These are phyloP conservation scores for Sclerotinia sclerotiorum DNA, from an alignment of 2,329 filamentous ascomycete genomes.

Conservation along the genomic window DNA sequence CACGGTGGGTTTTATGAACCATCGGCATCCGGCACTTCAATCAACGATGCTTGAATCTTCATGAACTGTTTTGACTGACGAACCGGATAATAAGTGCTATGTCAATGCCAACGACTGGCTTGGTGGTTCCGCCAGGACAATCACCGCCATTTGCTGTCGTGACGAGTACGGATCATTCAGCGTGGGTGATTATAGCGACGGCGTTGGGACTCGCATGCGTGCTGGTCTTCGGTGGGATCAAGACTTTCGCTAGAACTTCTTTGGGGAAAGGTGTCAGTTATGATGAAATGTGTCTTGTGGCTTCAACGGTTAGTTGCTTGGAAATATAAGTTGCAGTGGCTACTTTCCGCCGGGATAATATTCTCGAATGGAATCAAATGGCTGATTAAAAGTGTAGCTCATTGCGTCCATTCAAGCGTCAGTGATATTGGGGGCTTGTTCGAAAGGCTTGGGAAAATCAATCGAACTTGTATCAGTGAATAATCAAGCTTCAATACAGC, in stretches of 20 bases:
- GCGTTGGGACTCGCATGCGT: slow-evolving; percentile 22
- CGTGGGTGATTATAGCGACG: slow-evolving; percentile 28
- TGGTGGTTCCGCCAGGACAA: slow-evolving; percentile 21
- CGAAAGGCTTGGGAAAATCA: slow-evolving; percentile 26
- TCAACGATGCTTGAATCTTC: slow-evolving; percentile 5
- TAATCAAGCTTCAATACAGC: slow-evolving; percentile 23
- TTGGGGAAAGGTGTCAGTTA: slow-evolving; percentile 5
- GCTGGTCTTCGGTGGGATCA: slow-evolving; percentile 25
- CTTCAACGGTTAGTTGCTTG: slow-evolving; percentile 20
- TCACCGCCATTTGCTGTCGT: slow-evolving; percentile 27
- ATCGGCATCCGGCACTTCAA: slow-evolving; percentile 8
- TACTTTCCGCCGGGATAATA: not conserved
- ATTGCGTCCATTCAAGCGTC: slow-evolving; percentile 24
- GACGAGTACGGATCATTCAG: slow-evolving; percentile 26
- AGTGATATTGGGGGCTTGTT: slow-evolving; percentile 24
- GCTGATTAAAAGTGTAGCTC: slow-evolving; percentile 15
- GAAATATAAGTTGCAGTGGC: not conserved
- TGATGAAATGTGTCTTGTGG: slow-evolving; percentile 23
- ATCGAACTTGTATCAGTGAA: slow-evolving; percentile 25
- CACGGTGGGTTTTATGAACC: slow-evolving; percentile 10
- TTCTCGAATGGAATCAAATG: not conserved
- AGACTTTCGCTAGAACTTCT: slow-evolving; percentile 15
- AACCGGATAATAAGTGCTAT: not conserved
- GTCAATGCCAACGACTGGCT: slow-evolving; percentile 10
- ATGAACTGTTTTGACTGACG: not conserved